A percentile compares a stretch with the other conserved stretches of the same genome.
phyloP scores from a whole-genome alignment of 345 rosid species.

The Camelina laxa region DNA sequence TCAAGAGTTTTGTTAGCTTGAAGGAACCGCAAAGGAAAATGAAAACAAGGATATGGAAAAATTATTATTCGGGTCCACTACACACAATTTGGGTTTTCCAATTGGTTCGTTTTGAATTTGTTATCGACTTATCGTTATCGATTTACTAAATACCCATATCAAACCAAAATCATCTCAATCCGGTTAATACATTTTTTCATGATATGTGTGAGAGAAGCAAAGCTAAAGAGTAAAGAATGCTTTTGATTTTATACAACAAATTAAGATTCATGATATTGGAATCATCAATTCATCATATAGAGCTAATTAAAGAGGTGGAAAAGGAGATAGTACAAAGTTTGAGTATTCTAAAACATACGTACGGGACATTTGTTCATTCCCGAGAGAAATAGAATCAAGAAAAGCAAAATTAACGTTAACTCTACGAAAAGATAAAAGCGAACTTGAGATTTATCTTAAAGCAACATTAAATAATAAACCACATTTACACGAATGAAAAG shows the following conservation, averaged over 20 bases:
- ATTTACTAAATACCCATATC: not conserved
- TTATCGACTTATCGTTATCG: not conserved
- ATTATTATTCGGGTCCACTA: conserved; percentile 21
- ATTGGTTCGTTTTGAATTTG: not conserved
- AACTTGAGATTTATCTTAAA: conserved; percentile 35
- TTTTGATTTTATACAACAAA: no score
- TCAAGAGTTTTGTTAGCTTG: conserved; percentile 41
- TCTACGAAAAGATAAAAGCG: conserved; percentile 38
- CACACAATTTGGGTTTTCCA: conserved; percentile 21
- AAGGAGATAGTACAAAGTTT: not conserved
- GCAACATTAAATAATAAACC: conserved; percentile 31
- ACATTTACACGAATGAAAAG: conserved; percentile 33
- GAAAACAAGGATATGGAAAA: not conserved
- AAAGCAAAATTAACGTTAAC: conserved; percentile 33
- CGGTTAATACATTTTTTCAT: not conserved
- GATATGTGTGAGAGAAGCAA: not conserved
- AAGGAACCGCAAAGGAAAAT: conserved; percentile 40
- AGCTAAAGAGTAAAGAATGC: no score
- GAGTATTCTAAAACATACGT: not conserved
- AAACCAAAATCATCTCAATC: not conserved
- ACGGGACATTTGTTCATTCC: conserved; percentile 21
- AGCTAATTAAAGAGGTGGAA: no score
- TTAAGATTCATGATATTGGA: no score
- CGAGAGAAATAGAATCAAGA: conserved; percentile 4
- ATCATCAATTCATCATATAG: no score